Evolutionary conservation across 768 basidiomycete genomes (phyloP).

Genomic region (Pleurotus salmoneostramineus): DNA sequence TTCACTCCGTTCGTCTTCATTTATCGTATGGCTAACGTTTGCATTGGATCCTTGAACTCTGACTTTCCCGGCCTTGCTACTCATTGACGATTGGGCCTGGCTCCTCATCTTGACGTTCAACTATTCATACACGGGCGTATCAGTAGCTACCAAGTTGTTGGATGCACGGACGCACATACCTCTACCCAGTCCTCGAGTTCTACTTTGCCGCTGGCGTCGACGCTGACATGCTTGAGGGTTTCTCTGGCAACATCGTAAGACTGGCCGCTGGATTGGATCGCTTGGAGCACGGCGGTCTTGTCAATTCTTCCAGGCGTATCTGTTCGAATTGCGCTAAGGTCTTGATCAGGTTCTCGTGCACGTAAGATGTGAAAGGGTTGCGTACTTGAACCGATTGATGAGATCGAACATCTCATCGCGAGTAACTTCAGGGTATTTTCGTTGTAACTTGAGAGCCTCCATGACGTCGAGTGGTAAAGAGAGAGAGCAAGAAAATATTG

Average conservation of each 20-base stretch:
- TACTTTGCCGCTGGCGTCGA: constrained; percentile 93
- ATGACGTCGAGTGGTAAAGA: constrained; percentile 30
- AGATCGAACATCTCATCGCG: constrained; percentile 94
- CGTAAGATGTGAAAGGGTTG: constrained; percentile 13
- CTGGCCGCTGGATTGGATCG: constrained; percentile 75
- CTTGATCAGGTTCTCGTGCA: constrained; percentile 6
- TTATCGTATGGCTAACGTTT: constrained; percentile 95
- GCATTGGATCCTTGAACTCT: constrained; percentile 93
- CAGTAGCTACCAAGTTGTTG: no score
- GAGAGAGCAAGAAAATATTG: background rate
- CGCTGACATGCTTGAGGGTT: constrained; percentile 89
- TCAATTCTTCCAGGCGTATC: constrained; percentile 81
- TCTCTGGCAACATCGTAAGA: constrained; percentile 89
- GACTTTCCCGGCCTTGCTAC: constrained; percentile 82
- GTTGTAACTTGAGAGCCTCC: constrained; percentile 84
- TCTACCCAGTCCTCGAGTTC: constrained; percentile 99
- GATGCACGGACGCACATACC: constrained; percentile 38
- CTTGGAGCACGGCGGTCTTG: constrained; percentile 76
- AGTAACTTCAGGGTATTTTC: constrained; percentile 88
- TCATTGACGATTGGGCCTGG: constrained; percentile 36
- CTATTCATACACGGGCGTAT: constrained; percentile 27
- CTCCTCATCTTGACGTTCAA: constrained; percentile 78
- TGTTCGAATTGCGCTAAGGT: constrained; percentile 61
- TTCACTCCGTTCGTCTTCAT: constrained; percentile 91
- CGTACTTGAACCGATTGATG: constrained; percentile 95